phyloP scores from a whole-genome alignment of 83 land plant genomes.

The Diphasiastrum complanatum region DNA sequence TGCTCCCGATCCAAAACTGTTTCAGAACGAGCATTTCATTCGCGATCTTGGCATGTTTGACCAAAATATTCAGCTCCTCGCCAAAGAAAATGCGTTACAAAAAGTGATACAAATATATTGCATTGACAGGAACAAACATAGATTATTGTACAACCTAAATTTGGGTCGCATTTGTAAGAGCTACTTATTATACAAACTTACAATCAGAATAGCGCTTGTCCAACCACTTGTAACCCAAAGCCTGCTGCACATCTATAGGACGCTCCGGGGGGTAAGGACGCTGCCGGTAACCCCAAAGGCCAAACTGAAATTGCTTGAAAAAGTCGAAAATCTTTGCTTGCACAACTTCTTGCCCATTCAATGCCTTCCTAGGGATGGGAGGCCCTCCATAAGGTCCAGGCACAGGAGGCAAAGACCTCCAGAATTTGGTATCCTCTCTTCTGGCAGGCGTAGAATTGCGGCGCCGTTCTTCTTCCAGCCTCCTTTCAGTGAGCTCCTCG shows the following conservation, averaged over 20 bases:
- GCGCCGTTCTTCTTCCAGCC: constrained; percentile 43
- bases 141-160: background rate
- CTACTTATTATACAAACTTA: constrained; percentile 30
- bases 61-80: too few species aligned
- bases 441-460: constrained; percentile 49
- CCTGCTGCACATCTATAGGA: constrained; percentile 83
- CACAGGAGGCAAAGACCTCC: constrained; percentile 67
- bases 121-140: background rate
- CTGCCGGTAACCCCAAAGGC: constrained; percentile 78
- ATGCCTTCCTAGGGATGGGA: constrained; percentile 66
- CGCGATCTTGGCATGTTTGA: too few species aligned
- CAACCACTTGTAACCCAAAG: constrained; percentile 66
- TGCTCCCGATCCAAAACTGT: too few species aligned
- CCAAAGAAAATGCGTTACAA: background rate
- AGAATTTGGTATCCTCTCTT: constrained; percentile 57
- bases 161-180: background rate
- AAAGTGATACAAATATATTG: background rate
- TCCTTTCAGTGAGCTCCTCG: constrained; percentile 37
- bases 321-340: constrained; percentile 80
- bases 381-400: constrained; percentile 52
- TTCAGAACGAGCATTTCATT: too few species aligned
- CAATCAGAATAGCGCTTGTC: constrained; percentile 84
- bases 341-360: constrained; percentile 37
- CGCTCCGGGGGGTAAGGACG: constrained; percentile 71
- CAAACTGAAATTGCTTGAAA: constrained; percentile 69